Evolutionary conservation across 176 grass and related monocot species (phyloP), one percentile per base, ranked within the genome.

Genomic region (Oryza officinalis): DNA sequence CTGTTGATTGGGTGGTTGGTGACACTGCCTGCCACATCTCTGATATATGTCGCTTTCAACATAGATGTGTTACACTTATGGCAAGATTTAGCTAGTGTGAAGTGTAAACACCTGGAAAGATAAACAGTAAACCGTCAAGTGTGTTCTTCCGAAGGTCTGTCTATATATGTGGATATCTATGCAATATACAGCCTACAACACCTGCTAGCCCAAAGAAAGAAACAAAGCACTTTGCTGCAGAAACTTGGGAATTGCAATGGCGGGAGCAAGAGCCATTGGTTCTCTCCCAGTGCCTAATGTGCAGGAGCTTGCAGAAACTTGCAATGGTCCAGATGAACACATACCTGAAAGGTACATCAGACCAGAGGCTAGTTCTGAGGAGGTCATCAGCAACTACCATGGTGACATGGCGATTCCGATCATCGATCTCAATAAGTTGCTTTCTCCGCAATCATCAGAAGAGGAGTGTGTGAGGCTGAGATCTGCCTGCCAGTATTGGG

Each of bases 291-390:
- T 86, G 8, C 0, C 75, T 2, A 86, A 78, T 43, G 83, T 86
- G 38, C 83, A 86, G 67, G 83, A 3, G 27, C 67, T 79, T 13
- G 75, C 67, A 10, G 52, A 25, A 18, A 27, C 66, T 8, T 72
- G 54, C 67, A 79, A 27, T 6, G 10, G n/a, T 0, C 43, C 9
- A 0, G 69, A 54, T 2, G 15, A 47, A 20, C 27, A 20, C 44
- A 15, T 85, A 49, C 90, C 82, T 3, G 35, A 80, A 1, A 74
- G 77, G 20, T 88, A 86, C 69, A 12, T 88, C 32, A 85, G 72
- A 31, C 54, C 67, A 6, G 81, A 88, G 2, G 40, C 65, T 47
- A 44, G 49, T 0, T 26, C 75, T 3, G 75, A 84, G 20, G 45
- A 38, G 4, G 27, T 83, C 27, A 17, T 75, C 26, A 3, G 11